A percentile compares a stretch with the other conserved stretches of the same genome.
These are phyloP conservation scores for Discostella stelligeroides DNA, from an alignment of 108 stramenopile genomes.

Conservation along the genomic window DNA sequence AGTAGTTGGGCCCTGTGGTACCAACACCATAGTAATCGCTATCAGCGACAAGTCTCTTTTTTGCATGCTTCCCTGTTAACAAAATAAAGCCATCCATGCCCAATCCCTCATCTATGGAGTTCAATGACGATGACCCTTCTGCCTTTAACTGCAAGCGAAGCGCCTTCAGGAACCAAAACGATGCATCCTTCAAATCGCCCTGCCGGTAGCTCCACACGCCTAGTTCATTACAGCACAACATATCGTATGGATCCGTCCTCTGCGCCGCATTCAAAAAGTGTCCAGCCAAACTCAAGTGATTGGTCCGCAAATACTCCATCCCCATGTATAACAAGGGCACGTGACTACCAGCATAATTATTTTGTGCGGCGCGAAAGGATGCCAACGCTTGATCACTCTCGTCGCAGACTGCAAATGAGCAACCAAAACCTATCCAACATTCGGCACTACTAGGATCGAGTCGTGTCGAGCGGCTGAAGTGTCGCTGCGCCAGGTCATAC, in stretches of 20 bases:
- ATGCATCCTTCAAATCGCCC: conserved; percentile 66
- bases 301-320: conserved; percentile 97
- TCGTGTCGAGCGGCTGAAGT: conserved; percentile 90
- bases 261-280: conserved; percentile 84
- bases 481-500: conserved; percentile 90
- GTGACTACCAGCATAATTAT: conserved; percentile 85
- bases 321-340: conserved; percentile 91
- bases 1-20: neutral
- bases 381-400: conserved; percentile 96
- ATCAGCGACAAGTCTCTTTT: too few species aligned
- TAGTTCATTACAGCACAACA: conserved; percentile 90
- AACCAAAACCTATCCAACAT: conserved; percentile 96
- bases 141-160: conserved; percentile 46
- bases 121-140: conserved; percentile 24
- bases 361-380: conserved; percentile 91
- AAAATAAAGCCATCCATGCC: conserved; percentile 40
- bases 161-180: conserved; percentile 74
- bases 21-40: too few species aligned
- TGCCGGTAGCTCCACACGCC: conserved; percentile 82
- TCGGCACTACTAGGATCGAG: conserved; percentile 83
- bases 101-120: conserved; percentile 41
- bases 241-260: conserved; percentile 67
- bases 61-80: conserved; percentile 14
- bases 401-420: conserved; percentile 92
- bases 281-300: conserved; percentile 89